Evolutionary conservation across 768 basidiomycete species (phyloP), one percentile per base, ranked within the genome.

Genomic region (Tremella yokohamensis): DNA sequence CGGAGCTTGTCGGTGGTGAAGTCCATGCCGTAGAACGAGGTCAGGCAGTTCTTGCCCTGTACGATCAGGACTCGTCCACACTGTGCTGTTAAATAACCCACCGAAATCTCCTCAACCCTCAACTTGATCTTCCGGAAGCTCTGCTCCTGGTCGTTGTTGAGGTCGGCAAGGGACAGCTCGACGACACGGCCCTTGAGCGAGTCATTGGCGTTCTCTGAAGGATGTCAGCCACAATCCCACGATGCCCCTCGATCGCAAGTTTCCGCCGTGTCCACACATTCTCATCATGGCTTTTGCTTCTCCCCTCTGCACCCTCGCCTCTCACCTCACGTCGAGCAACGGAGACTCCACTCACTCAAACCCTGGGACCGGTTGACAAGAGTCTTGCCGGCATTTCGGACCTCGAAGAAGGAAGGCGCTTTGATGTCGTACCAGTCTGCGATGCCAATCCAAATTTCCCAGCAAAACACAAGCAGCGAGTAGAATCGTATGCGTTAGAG

Each of bases 11-110:
- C 96, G 58, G 94, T 96, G 62, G 96, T 98, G 82, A 99, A 97
- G 82, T 94, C 90, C 94, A 99, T 98, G 78, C 96, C 96, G 80
- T 94, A 89, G 89, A 99, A 99, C 81, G 93, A 94, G 78, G 96
- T 98, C 56, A 98, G 84, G 83, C 92, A 96, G 83, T 91, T 96
- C 83, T 93, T 94, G 81, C 96, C 96, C 81, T 96, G 88, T 60
- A 54, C 1, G 42, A 45, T 18, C n/a, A 6, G n/a, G n/a, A 6
- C 8, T 45, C 20, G n/a, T 26, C 15, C 38, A 25, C 16, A 50
- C 8, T 19, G 18, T 2, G 45, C n/a, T n/a, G n/a, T n/a, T n/a
- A 20, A 19, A 22, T 18, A 24, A 73, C 69, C 44, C 53, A 72
- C 69, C 60, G 73, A 69, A 47, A 79, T 69, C 63, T 79, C 78